A percentile compares a stretch with the other conserved stretches of the same genome.
These are phyloP conservation scores for Epichloe brachyelytri DNA, from an alignment of 2,329 filamentous ascomycete species.

Conservation along the genomic window DNA sequence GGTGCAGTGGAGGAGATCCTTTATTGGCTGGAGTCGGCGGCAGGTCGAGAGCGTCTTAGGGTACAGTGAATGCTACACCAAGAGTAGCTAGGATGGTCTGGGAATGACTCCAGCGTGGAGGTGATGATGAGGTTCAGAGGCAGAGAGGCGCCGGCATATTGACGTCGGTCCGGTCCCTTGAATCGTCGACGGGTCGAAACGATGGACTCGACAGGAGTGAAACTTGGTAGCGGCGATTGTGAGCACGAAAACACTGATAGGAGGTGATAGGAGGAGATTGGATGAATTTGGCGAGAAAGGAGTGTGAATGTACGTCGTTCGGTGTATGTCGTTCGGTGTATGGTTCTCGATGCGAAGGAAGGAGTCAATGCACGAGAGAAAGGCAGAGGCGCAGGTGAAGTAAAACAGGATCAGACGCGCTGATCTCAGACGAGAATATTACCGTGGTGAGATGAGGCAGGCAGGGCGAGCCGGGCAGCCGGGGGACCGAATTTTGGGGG, in stretches of 20 bases:
- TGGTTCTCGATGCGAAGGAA: neutral
- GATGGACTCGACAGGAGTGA: neutral
- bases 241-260: neutral
- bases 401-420: neutral
- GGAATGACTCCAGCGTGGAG: neutral
- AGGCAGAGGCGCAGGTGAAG: neutral
- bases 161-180: neutral
- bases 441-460: neutral
- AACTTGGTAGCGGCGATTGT: neutral
- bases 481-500: neutral
- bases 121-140: neutral
- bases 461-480: neutral
- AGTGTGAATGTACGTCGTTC: neutral
- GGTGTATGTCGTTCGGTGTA: neutral
- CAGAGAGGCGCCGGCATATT: slow-evolving; percentile 4
- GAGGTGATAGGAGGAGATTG: neutral
- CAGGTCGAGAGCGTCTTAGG: neutral
- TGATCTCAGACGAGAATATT: neutral
- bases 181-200: neutral
- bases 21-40: neutral
- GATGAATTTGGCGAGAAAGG: neutral
- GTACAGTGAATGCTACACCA: neutral
- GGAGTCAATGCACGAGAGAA: neutral
- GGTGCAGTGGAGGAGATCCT: neutral
- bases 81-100: neutral